These are phyloP conservation scores for Gaeumannomyces sp. DNA, from an alignment of 2,329 filamentous ascomycete genomes.

Conservation along the genomic window DNA sequence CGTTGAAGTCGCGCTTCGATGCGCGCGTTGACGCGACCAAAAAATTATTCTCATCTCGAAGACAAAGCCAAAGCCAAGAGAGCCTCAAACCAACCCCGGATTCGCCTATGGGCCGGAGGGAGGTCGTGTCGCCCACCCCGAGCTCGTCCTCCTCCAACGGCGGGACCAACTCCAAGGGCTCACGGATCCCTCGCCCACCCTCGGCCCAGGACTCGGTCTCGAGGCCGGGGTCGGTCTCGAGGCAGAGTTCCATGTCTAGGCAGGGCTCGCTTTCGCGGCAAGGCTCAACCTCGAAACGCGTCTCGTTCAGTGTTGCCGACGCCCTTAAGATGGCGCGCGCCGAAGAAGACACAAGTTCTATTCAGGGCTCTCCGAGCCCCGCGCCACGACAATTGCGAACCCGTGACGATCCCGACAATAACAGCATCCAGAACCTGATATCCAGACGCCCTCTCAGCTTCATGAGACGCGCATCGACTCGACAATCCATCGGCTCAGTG, in stretches of 20 bases:
- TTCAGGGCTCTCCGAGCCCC: conserved; percentile 44
- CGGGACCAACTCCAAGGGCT: neutral
- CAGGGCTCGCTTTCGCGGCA: neutral
- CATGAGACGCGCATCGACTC: conserved; percentile 17
- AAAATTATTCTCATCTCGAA: neutral
- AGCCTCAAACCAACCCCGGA: neutral
- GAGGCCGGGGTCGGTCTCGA: neutral
- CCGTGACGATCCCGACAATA: conserved; percentile 17
- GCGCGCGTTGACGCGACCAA: neutral
- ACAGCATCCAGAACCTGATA: conserved; percentile 13
- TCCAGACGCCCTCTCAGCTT: conserved; percentile 5
- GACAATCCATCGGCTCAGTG: conserved; percentile 10
- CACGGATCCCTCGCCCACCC: neutral
- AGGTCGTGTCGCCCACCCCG: neutral
- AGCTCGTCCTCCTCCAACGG: neutral
- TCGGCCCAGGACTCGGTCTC: neutral
- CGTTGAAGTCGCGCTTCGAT: neutral
- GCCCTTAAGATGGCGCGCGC: conserved; percentile 30
- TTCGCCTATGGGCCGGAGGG: neutral
- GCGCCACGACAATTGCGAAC: conserved; percentile 31
- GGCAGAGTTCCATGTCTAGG: neutral
- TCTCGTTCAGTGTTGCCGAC: conserved; percentile 33
- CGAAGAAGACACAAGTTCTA: conserved; percentile 21
- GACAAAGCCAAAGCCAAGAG: neutral
- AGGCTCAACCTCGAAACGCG: neutral